Conservation (phyloP, 139 green algal genomes). For the Medakamo hakoo region DNA sequence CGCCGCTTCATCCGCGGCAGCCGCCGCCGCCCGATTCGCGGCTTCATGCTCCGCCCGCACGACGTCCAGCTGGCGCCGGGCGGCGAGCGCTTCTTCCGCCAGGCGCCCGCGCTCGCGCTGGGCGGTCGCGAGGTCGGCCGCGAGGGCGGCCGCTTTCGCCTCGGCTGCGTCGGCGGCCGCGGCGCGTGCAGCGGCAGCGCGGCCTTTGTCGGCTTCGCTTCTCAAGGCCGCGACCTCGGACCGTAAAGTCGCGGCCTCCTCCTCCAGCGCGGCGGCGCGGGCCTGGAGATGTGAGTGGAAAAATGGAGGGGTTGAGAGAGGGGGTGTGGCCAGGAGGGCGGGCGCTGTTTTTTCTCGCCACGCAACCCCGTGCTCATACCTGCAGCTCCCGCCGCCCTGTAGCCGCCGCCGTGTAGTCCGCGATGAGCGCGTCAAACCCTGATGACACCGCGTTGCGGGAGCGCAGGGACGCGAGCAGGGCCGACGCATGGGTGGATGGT, state of each 20-base stretch:
- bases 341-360: not conserved
- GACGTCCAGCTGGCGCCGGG: not conserved
- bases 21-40: too few relatives aligned
- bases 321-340: not conserved
- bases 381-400: not conserved
- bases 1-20: not conserved
- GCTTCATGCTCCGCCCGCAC: not conserved
- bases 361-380: not conserved
- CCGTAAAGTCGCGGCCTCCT: not conserved
- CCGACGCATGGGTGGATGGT: not conserved
- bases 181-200: not conserved
- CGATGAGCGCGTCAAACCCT: not conserved
- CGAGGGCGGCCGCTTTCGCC: too few relatives aligned
- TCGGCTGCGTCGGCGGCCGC: not conserved
- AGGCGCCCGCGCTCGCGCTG: not conserved
- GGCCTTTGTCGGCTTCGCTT: not conserved
- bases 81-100: not conserved
- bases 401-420: not conserved
- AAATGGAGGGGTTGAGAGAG: too few relatives aligned
- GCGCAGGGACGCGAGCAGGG: not conserved
- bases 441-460: not conserved
- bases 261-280: not conserved
- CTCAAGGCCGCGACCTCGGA: not conserved
- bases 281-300: not conserved
- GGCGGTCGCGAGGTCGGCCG: not conserved